phyloP scores from a whole-genome alignment of 345 rosid species.

The Microthlaspi erraticum region DNA sequence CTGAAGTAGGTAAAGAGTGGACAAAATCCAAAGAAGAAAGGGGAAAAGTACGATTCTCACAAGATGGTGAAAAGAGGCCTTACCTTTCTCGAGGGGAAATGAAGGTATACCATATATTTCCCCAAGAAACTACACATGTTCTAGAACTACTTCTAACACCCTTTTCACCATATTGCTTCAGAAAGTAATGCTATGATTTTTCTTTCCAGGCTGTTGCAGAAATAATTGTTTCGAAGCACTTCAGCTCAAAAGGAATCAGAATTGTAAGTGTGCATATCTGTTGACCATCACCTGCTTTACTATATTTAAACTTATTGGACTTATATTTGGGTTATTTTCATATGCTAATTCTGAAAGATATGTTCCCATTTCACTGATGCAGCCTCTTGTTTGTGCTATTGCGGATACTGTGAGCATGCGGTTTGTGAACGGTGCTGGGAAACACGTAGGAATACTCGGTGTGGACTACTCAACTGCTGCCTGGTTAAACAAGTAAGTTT shows the following conservation, averaged over 20 bases:
- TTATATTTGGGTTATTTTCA: not conserved
- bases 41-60: constrained; percentile 83
- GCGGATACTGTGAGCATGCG: constrained; percentile 88
- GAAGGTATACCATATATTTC: constrained; percentile 54
- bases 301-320: not conserved
- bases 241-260: constrained; percentile 68
- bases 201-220: constrained; percentile 77
- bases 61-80: constrained; percentile 60
- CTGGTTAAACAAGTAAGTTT: constrained; percentile 85
- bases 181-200: constrained; percentile 12
- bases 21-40: constrained; percentile 65
- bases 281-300: constrained; percentile 20
- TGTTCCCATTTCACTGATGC: constrained; percentile 32
- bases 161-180: constrained; percentile 14
- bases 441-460: constrained; percentile 73
- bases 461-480: constrained; percentile 73
- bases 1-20: constrained; percentile 80
- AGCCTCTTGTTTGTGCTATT: constrained; percentile 80
- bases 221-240: constrained; percentile 74
- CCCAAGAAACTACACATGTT: not conserved
- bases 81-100: constrained; percentile 78
- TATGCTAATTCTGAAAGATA: constrained; percentile 4
- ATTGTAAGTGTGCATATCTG: constrained; percentile 61
- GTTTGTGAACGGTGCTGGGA: constrained; percentile 64
- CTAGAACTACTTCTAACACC: not conserved